Conservation (phyloP, 768 basidiomycete genomes). For the Pleurotus platypus region DNA sequence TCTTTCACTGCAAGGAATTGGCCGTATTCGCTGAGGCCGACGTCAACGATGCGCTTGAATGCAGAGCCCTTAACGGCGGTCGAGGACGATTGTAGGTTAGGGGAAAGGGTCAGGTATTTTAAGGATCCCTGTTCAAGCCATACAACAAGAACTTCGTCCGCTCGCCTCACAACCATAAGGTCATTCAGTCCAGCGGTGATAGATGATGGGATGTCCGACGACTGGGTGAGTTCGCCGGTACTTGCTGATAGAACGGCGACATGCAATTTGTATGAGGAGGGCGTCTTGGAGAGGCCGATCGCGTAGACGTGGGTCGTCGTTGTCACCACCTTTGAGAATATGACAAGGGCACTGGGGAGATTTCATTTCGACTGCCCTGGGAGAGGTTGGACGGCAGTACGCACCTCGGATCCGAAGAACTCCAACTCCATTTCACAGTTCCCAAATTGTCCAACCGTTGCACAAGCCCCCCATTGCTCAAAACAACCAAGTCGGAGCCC, state of each 20-base stretch:
- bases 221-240: slow-evolving; percentile 49
- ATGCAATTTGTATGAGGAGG: slow-evolving; percentile 60
- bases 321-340: slow-evolving; percentile 59
- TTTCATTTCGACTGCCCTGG: not conserved
- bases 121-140: slow-evolving; percentile 55
- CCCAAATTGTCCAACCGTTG: slow-evolving; percentile 52
- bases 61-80: slow-evolving; percentile 33
- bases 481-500: slow-evolving; percentile 35
- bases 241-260: slow-evolving; percentile 55
- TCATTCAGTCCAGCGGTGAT: slow-evolving; percentile 30
- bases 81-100: slow-evolving; percentile 47
- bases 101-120: slow-evolving; percentile 46
- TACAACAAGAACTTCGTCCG: slow-evolving; percentile 23
- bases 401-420: slow-evolving; percentile 64
- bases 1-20: slow-evolving; percentile 55
- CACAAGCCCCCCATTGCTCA: slow-evolving; percentile 62
- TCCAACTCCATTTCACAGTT: slow-evolving; percentile 66
- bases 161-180: slow-evolving; percentile 21
- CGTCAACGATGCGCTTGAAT: slow-evolving; percentile 56
- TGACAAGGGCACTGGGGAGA: slow-evolving; percentile 50
- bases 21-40: slow-evolving; percentile 55
- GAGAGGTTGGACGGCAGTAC: slow-evolving; percentile 15
- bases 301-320: slow-evolving; percentile 54
- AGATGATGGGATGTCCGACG: slow-evolving; percentile 50
- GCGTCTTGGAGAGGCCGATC: slow-evolving; percentile 48